Evolutionary conservation across 306 rosid species (phyloP).

Genomic region (Astragalus glycyphyllos): DNA sequence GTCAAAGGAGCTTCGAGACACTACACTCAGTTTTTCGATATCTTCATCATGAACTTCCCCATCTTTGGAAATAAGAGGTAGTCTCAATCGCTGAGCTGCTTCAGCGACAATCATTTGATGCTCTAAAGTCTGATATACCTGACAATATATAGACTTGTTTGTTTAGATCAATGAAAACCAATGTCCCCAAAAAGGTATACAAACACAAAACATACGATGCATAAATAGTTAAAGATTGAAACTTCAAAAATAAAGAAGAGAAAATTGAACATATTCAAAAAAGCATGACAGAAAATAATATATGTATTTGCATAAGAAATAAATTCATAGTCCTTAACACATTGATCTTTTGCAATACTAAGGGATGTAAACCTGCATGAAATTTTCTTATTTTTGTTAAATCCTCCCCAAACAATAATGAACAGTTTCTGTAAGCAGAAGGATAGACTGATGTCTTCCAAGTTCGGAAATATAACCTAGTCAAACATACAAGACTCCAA

Average conservation of each 20-base stretch:
- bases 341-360: not conserved
- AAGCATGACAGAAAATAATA: not conserved
- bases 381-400: not conserved
- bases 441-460: too few relatives aligned
- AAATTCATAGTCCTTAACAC: slow-evolving; percentile 1
- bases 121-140: slow-evolving; percentile 89
- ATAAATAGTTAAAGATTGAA: slow-evolving; percentile 14
- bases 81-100: slow-evolving; percentile 90
- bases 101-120: slow-evolving; percentile 87
- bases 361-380: not conserved
- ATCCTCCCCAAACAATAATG: not conserved
- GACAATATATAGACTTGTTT: slow-evolving; percentile 37
- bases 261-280: not conserved
- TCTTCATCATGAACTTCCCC: slow-evolving; percentile 88
- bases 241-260: slow-evolving; percentile 9
- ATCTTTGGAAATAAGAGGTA: slow-evolving; percentile 90
- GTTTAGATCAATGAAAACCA: slow-evolving; percentile 31
- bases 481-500: too few relatives aligned
- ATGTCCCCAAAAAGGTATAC: not conserved
- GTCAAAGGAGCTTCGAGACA: slow-evolving; percentile 75
- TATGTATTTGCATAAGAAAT: not conserved
- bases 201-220: slow-evolving; percentile 12
- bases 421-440: not conserved
- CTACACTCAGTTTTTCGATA: slow-evolving; percentile 76
- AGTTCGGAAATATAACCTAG: too few relatives aligned